Conservation (phyloP, 805 yeast genomes). For the Candida sphagnicola region DNA sequence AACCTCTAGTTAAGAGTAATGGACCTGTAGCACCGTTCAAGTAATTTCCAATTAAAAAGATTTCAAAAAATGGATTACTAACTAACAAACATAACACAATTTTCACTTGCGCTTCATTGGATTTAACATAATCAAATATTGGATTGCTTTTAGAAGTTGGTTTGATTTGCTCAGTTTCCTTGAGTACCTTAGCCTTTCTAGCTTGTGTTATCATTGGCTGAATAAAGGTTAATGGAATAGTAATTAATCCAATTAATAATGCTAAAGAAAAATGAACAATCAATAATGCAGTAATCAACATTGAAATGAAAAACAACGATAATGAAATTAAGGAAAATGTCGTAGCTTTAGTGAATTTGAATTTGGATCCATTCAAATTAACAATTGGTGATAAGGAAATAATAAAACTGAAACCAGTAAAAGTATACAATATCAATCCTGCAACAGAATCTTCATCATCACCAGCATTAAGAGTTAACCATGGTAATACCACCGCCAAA, state of each 20-base stretch:
- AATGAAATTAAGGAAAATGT: conserved; percentile 39
- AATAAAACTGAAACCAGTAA: conserved; percentile 13
- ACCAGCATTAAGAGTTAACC: conserved; percentile 11
- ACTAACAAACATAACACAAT: conserved; percentile 33
- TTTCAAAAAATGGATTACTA: conserved; percentile 50
- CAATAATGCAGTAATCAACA: conserved; percentile 66
- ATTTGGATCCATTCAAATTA: conserved; percentile 6
- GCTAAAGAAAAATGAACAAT: conserved; percentile 86
- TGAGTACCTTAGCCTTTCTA: conserved; percentile 6
- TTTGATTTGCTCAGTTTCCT: background rate
- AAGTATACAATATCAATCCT: conserved; percentile 9
- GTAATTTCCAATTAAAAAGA: conserved; percentile 22
- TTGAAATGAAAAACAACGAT: conserved; percentile 53
- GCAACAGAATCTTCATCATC: conserved; percentile 12
- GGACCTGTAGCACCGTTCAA: conserved; percentile 30
- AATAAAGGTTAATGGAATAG: conserved; percentile 71
- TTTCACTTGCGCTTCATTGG: conserved; percentile 13
- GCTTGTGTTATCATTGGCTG: conserved; percentile 26
- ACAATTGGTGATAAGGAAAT: conserved; percentile 13
- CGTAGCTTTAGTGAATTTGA: conserved; percentile 15
- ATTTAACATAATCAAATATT: conserved; percentile 5
- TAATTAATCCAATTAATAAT: conserved; percentile 60
- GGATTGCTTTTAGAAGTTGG: conserved; percentile 1
- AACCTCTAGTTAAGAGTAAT: conserved; percentile 42
- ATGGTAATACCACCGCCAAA: conserved; percentile 24